phyloP scores from a whole-genome alignment of 352 stramenopile species.

The Aphanomyces invadans region DNA sequence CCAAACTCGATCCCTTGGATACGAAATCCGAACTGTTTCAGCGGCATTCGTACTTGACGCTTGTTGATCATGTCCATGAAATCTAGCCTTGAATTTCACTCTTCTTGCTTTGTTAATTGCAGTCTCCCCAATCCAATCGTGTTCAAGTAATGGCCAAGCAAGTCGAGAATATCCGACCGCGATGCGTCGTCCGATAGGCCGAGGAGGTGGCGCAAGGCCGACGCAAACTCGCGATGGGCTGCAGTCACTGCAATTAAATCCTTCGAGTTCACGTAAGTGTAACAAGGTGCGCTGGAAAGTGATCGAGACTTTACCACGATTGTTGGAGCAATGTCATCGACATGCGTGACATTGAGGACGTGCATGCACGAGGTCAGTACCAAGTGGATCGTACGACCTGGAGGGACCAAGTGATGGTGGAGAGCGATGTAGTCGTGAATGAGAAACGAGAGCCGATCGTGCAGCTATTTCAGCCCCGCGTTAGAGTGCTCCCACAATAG shows the following conservation, averaged over 20 bases:
- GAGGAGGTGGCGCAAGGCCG: not conserved
- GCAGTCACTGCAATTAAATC: not conserved
- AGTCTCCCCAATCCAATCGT: not conserved
- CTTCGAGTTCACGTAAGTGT: not conserved
- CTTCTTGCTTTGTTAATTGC: too few relatives aligned
- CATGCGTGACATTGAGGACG: not conserved
- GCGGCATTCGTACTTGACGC: too few relatives aligned
- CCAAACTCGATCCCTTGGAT: too few relatives aligned
- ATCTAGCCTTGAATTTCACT: too few relatives aligned
- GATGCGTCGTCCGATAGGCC: not conserved
- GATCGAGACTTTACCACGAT: not conserved
- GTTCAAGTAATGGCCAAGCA: not conserved
- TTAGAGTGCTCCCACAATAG: not conserved
- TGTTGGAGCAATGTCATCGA: slow-evolving; percentile 2
- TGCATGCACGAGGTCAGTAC: not conserved
- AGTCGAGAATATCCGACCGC: slow-evolving; percentile 2
- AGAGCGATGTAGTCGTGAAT: slow-evolving; percentile 5
- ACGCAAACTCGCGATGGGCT: slow-evolving; percentile 3
- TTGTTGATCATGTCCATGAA: too few relatives aligned
- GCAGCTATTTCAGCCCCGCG: not conserved
- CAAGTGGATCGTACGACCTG: slow-evolving; percentile 7
- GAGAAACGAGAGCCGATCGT: not conserved
- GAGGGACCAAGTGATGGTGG: not conserved
- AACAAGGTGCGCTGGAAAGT: not conserved
- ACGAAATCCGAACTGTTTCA: too few relatives aligned